A percentile compares a stretch with the other conserved stretches of the same genome.
Evolutionary conservation across 1,139 yeast genomes (phyloP).

Genomic region (Geotrichum macrosporum): DNA sequence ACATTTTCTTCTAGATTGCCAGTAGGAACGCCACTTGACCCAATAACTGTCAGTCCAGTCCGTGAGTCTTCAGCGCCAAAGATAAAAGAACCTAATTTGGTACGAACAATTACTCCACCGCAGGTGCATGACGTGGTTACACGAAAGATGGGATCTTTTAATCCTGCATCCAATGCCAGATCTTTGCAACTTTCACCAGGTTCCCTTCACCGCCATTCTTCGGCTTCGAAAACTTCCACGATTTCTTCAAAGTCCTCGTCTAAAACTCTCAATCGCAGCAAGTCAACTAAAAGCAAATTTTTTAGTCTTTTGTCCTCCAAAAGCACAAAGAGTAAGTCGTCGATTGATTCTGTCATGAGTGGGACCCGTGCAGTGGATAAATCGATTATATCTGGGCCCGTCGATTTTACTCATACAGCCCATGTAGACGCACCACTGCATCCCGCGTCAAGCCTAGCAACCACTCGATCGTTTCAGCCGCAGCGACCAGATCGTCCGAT

Average conservation of each 20-base stretch:
- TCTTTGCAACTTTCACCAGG: not conserved
- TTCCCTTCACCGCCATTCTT: not conserved
- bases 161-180: not conserved
- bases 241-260: not conserved
- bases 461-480: not conserved
- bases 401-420: conserved; percentile 17
- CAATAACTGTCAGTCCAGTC: not conserved
- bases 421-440: conserved; percentile 12
- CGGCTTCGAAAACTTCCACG: not conserved
- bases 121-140: not conserved
- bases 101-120: not conserved
- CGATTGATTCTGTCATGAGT: not conserved
- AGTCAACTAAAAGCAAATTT: conserved; percentile 3
- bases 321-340: not conserved
- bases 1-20: not conserved
- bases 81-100: not conserved
- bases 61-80: not conserved
- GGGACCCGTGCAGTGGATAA: conserved; percentile 1
- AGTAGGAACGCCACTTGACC: not conserved
- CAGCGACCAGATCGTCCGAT: conserved; percentile 6
- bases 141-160: not conserved
- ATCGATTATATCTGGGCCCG: conserved; percentile 11
- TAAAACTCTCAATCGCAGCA: not conserved
- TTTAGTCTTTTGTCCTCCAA: conserved; percentile 3
- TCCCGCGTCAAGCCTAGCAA: conserved; percentile 1